Percentiles rank a stretch among this genome's conserved stretches.
phyloP scores from a whole-genome alignment of 768 basidiomycete genomes.

The Amanita exitialis region DNA sequence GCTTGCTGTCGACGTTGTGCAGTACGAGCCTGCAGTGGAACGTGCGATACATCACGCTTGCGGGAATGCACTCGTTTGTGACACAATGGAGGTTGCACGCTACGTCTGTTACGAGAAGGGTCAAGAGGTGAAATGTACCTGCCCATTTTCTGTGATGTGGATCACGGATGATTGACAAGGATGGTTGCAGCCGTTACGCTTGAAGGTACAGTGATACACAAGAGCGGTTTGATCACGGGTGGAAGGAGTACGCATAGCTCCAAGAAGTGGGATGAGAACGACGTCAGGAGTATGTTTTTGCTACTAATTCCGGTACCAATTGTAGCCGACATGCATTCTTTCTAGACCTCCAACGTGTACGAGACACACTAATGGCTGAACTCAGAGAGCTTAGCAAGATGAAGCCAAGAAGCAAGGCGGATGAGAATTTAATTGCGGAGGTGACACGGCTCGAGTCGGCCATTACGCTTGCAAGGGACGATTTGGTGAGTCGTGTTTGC shows the following conservation, averaged over 20 bases:
- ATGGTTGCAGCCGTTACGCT: constrained; percentile 73
- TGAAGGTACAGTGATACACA: constrained; percentile 95
- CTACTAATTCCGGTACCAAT: neutral
- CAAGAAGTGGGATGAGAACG: constrained; percentile 93
- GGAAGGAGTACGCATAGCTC: constrained; percentile 72
- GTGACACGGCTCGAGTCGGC: constrained; percentile 73
- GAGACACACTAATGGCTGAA: constrained; percentile 64
- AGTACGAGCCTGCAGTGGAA: constrained; percentile 77
- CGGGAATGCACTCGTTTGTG: constrained; percentile 91
- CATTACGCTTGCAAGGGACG: constrained; percentile 69
- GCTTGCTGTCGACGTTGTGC: constrained; percentile 79
- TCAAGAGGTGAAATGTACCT: constrained; percentile 89
- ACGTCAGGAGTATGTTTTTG: constrained; percentile 63
- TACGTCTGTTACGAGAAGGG: constrained; percentile 90
- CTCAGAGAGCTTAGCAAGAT: constrained; percentile 77
- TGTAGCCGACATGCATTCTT: neutral
- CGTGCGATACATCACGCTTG: constrained; percentile 96
- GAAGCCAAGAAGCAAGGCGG: constrained; percentile 75
- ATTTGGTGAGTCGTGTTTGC: constrained; percentile 46
- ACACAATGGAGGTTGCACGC: constrained; percentile 87
- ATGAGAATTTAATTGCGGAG: constrained; percentile 70
- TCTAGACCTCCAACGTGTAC: constrained; percentile 15
- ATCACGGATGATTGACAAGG: neutral
- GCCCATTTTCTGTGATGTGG: neutral
- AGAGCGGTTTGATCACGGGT: constrained; percentile 95